Evolutionary conservation across 805 yeast genomes (phyloP), one percentile per base, ranked within the genome.

Genomic region (Candida maltosa): DNA sequence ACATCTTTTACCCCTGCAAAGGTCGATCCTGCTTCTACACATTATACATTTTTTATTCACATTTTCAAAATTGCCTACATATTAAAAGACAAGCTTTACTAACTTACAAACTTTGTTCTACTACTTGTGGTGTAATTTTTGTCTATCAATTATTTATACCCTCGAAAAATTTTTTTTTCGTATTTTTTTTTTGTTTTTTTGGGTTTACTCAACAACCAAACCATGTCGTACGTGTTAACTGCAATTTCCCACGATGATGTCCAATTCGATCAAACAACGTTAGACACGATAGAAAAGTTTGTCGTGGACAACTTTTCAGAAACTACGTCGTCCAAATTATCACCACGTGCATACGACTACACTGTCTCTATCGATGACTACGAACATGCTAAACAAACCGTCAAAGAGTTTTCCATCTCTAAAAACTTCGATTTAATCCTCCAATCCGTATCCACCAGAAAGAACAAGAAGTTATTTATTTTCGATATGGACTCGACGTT

Each of bases 401-500:
- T 33, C 34, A 14, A 49, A 39, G 18, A 32, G 31, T 23, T 33
- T 29, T n/a, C 16, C 16, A n/a, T 25, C 21, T n/a, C 34, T 18
- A 17, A 28, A 16, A 5, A 16, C 26, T 0, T 22, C 34, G 49
- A 42, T 15, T 42, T 65, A 7, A 47, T 64, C 5, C 49, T 65
- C 38, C 73, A 68, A 41, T 32, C 39, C 2, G 10, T 19, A 5
- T 35, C 27, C 5, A 29, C 41, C 5, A 50, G 74, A 35, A 42
- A 48, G 35, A 20, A 49, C 34, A 73, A 70, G 52, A 74, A 77
- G 49, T 66, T 93, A 32, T 80, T 86, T 42, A 86, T 94, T 8
- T 93, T 93, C 54, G 99, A 93, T 52, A 93, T 93, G 98, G 99
- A 93, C 65, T 88, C 97, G 0, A 93, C 99, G 0, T 66, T 93